Percentiles rank a stretch among this genome's conserved stretches.
Evolutionary conservation across 306 rosid genomes (phyloP).

Genomic region (Heteromeles arbutifolia): DNA sequence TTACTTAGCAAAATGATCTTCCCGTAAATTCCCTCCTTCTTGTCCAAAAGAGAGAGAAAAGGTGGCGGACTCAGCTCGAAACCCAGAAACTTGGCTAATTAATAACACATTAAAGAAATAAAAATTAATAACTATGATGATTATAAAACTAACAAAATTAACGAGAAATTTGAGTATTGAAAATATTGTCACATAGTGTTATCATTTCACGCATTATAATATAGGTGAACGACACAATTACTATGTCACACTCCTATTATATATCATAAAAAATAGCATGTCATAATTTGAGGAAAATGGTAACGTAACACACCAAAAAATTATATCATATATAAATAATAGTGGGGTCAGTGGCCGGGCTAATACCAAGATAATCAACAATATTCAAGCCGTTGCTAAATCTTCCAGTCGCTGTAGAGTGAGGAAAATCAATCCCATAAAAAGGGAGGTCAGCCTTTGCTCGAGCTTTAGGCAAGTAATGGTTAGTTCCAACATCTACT

Average conservation of each 20-base stretch:
- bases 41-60: slow-evolving; percentile 8
- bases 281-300: no score
- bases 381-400: slow-evolving; percentile 23
- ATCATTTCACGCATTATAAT: no score
- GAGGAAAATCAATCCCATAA: slow-evolving; percentile 22
- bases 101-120: neutral
- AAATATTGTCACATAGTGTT: no score
- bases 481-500: slow-evolving; percentile 17
- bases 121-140: neutral
- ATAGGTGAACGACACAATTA: no score
- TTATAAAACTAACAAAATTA: neutral
- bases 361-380: slow-evolving; percentile 7
- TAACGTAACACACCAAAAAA: neutral
- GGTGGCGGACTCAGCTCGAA: slow-evolving; percentile 20
- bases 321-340: neutral
- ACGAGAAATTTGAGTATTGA: no score
- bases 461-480: neutral
- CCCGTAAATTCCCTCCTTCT: neutral
- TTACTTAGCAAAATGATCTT: neutral
- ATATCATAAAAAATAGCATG: no score
- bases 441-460: slow-evolving; percentile 4
- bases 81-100: slow-evolving; percentile 1
- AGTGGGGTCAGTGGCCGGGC: no score
- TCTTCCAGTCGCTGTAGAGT: slow-evolving; percentile 10
- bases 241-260: no score